Percentiles rank a stretch among this genome's conserved stretches.
Conservation (phyloP, 2,329 filamentous ascomycete genomes). For the Coniochaeta ligniaria region DNA sequence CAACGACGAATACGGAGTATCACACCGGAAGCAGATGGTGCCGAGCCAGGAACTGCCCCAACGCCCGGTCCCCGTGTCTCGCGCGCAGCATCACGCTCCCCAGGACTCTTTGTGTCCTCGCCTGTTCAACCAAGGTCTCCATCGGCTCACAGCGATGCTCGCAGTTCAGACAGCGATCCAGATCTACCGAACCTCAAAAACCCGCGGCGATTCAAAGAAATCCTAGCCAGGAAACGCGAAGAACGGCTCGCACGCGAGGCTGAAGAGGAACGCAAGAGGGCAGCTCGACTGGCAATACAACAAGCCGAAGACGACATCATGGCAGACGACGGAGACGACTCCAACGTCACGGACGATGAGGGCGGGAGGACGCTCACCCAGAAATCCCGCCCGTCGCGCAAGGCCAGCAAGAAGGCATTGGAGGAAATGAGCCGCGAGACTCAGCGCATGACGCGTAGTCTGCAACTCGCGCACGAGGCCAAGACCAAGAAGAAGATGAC, state of each 20-base stretch:
- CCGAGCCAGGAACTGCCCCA: neutral
- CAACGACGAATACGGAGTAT: constrained; percentile 26
- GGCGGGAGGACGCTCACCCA: constrained; percentile 62
- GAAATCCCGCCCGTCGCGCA: constrained; percentile 62
- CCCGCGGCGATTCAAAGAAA: constrained; percentile 55
- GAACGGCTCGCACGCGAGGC: constrained; percentile 68
- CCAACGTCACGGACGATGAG: constrained; percentile 54
- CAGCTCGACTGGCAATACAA: constrained; percentile 31
- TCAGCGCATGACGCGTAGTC: constrained; percentile 79
- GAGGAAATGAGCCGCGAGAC: constrained; percentile 95
- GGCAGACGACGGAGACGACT: constrained; percentile 34
- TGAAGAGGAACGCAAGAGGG: constrained; percentile 40
- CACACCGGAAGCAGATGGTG: constrained; percentile 20
- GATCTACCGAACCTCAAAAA: constrained; percentile 42
- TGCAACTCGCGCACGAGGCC: constrained; percentile 85
- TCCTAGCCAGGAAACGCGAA: constrained; percentile 66
- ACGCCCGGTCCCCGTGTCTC: neutral
- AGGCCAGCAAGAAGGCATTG: constrained; percentile 88
- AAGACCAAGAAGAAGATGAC: constrained; percentile 88
- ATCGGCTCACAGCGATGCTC: constrained; percentile 18
- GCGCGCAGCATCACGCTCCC: constrained; percentile 16
- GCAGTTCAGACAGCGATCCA: constrained; percentile 31
- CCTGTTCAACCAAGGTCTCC: constrained; percentile 28
- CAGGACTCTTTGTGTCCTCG: constrained; percentile 24
- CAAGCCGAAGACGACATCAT: constrained; percentile 31